Evolutionary conservation across 1,284 basidiomycete genomes (phyloP).

Genomic region (Cryptococcus depauperatus): DNA sequence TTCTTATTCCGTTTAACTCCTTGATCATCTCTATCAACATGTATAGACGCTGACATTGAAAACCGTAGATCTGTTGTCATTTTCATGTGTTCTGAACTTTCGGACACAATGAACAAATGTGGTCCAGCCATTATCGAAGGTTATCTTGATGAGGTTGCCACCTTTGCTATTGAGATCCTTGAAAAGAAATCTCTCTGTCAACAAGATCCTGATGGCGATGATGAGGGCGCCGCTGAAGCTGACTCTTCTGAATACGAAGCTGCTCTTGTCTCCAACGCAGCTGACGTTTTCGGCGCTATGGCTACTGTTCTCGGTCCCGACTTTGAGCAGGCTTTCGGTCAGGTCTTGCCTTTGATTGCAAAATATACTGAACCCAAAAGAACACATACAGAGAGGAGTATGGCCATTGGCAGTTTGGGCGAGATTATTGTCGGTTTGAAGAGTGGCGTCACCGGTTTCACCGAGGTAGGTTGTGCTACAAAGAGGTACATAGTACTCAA

Average conservation of each 20-base stretch:
- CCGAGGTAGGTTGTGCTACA: too few relatives aligned
- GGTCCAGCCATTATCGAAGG: constrained; percentile 75
- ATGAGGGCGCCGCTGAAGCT: constrained; percentile 58
- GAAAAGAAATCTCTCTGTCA: constrained; percentile 93
- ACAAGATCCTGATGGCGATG: constrained; percentile 91
- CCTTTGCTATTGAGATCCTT: constrained; percentile 71
- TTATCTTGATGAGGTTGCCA: constrained; percentile 65
- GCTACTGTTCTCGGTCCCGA: constrained; percentile 76
- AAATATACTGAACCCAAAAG: constrained; percentile 88
- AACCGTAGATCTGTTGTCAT: constrained; percentile 72
- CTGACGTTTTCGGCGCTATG: constrained; percentile 86
- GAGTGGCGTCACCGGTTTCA: constrained; percentile 73
- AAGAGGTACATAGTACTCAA: background rate
- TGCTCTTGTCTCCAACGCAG: constrained; percentile 85
- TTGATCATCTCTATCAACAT: too few relatives aligned
- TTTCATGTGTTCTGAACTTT: constrained; percentile 73
- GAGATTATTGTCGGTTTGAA: constrained; percentile 95
- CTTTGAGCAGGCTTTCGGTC: constrained; percentile 74
- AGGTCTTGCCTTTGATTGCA: constrained; percentile 80
- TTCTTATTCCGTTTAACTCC: too few relatives aligned
- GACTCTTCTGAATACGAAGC: constrained; percentile 93
- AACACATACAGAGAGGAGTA: constrained; percentile 82
- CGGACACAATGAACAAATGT: constrained; percentile 82
- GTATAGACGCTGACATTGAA: constrained; percentile 1
- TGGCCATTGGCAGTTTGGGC: constrained; percentile 86